Percentiles rank a stretch among this genome's conserved stretches.
These are phyloP conservation scores for Powellomyces hirtus DNA, from an alignment of 192 early-diverging fungal genomes.

Conservation along the genomic window DNA sequence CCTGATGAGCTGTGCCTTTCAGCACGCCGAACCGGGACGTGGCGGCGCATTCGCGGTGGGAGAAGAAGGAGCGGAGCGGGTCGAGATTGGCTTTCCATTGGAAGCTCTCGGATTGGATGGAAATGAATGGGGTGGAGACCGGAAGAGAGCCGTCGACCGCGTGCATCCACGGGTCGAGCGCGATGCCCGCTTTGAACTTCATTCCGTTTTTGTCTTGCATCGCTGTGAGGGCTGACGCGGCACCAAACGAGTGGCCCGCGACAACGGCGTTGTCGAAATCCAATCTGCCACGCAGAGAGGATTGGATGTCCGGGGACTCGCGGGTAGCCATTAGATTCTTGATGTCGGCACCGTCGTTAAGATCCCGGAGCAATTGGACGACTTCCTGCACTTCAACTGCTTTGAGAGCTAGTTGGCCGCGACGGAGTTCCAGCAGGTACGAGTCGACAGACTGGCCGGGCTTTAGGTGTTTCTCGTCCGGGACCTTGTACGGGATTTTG, in stretches of 20 bases:
- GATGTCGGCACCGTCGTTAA: constrained; percentile 11
- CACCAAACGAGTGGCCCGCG: constrained; percentile 37
- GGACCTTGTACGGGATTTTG: background rate
- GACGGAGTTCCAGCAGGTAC: constrained; percentile 11
- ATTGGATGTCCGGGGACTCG: background rate
- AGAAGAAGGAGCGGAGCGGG: constrained; percentile 1
- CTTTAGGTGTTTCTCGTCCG: background rate
- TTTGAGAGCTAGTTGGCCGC: constrained; percentile 17
- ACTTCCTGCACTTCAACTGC: constrained; percentile 26
- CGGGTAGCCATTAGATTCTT: constrained; percentile 9
- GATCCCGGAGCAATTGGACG: constrained; percentile 15
- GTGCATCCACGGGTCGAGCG: constrained; percentile 41
- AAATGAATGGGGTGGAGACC: constrained; percentile 16
- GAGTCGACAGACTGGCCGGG: constrained; percentile 19
- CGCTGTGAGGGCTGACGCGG: constrained; percentile 11
- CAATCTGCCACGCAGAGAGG: constrained; percentile 10
- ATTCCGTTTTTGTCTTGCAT: constrained; percentile 5
- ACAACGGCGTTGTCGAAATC: constrained; percentile 29
- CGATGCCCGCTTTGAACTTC: constrained; percentile 31
- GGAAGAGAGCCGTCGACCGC: constrained; percentile 12
- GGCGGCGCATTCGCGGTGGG: background rate
- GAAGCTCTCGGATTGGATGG: constrained; percentile 16
- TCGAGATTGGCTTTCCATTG: constrained; percentile 29
- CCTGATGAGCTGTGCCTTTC: constrained; percentile 24
- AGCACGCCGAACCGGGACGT: constrained; percentile 19